A percentile compares a stretch with the other conserved stretches of the same genome.
Conservation (phyloP, 208 protist genomes). For the Leishmania guyanensis region DNA sequence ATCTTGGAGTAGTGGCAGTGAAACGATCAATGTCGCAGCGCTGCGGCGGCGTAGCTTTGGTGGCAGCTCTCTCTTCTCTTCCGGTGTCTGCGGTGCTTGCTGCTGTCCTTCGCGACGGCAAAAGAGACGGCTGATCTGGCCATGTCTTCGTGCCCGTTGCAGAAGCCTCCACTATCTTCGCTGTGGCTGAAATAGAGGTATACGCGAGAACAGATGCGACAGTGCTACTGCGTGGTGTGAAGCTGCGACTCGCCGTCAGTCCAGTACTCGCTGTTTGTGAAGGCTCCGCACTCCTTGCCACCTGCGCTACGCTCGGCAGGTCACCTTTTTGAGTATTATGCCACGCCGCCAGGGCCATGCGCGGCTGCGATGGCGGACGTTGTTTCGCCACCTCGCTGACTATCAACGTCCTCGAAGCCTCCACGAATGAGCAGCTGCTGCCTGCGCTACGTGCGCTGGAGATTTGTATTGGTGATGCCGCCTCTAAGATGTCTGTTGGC, state of each 20-base stretch:
- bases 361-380: not conserved
- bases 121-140: not conserved
- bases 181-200: not conserved
- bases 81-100: not conserved
- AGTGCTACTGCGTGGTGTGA: not conserved
- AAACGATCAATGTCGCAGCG: not conserved
- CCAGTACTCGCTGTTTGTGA: not conserved
- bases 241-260: not conserved
- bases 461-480: not conserved
- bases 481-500: not conserved
- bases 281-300: not conserved
- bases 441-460: not conserved
- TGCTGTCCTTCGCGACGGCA: not conserved
- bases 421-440: not conserved
- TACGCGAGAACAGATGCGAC: not conserved
- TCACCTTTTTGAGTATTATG: not conserved
- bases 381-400: no score
- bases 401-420: not conserved
- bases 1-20: not conserved
- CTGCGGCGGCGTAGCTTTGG: not conserved
- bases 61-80: not conserved
- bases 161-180: not conserved
- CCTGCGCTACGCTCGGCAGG: not conserved
- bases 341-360: not conserved
- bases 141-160: not conserved